Base-by-base conservation (phyloP, 345 rosid species). In the Acer campestre region DNA sequence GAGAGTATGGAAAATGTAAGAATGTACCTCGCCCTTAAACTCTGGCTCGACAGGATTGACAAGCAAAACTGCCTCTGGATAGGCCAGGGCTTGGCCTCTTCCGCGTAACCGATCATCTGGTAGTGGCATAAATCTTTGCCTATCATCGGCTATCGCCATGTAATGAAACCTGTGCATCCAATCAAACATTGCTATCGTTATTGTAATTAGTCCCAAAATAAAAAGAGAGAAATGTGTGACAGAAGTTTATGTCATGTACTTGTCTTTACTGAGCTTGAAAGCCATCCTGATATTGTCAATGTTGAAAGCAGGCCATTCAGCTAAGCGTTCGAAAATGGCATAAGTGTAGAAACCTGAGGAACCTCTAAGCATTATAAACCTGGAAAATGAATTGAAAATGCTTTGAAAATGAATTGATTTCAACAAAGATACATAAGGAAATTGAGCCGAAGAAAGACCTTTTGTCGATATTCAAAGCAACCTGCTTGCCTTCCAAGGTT, bases 1-100 rank as follows among this genome's bases (percentile, higher is more conserved):
- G 1, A 29, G 46, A 46, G 6, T 40, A 8, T 4, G 2, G 12
- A 23, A 73, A 59, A 11, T 22, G 27, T 53, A 53, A 53, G 58
- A 27, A 95, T 95, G 20, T 46, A 95, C 98, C 96, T 93, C 97
- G 79, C 98, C 98, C 83, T 78, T 85, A 51, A 92, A 84, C 71
- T 94, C 93, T 0, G 88, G 87, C 70, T 94, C 94, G 3, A 89
- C 27, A 18, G 98, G 98, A 78, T 91, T 78, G 6, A 94, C 81
- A 31, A 96, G 95, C 40, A 85, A 63, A 70, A 96, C 97, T 0
- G 99, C 99, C 81, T 96, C 99, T 1, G 92, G 99, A 70, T 88
- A 91, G 20, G 85, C 97, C 76, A 94, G 85, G 31, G 73, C 76
- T 63, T 88, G 84, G 38, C 98, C 89, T 81, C 97, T 86, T 59